These are phyloP conservation scores for Dactylella cylindrospora DNA, from an alignment of 2,329 filamentous ascomycete genomes.

Conservation along the genomic window DNA sequence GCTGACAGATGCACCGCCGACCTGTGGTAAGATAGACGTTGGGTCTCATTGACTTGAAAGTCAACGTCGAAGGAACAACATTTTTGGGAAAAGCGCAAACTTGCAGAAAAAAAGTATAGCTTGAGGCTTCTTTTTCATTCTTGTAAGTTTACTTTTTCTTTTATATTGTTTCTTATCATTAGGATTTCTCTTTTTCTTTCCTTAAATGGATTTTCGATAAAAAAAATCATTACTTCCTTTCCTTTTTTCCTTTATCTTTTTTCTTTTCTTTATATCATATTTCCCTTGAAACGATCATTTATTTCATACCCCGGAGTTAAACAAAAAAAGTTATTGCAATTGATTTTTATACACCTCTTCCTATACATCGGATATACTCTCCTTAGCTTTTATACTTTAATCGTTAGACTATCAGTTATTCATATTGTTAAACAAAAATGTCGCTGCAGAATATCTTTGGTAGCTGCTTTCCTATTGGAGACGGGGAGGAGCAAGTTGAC, in stretches of 20 bases:
- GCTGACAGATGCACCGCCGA: slow-evolving; percentile 11
- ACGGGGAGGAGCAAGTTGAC: slow-evolving; percentile 18
- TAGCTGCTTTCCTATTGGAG: slow-evolving; percentile 38
- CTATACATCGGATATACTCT: neutral
- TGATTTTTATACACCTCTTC: slow-evolving; percentile 3
- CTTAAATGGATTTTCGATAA: neutral
- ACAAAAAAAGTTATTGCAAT: slow-evolving; percentile 6
- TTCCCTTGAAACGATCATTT: slow-evolving; percentile 18
- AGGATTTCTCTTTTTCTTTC: slow-evolving; percentile 10
- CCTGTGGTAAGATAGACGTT: slow-evolving; percentile 16
- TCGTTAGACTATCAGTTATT: too few species aligned
- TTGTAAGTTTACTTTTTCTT: slow-evolving; percentile 9
- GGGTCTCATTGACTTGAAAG: slow-evolving; percentile 34
- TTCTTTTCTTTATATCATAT: slow-evolving; percentile 5
- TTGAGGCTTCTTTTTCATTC: slow-evolving; percentile 25
- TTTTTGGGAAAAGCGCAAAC: too few species aligned
- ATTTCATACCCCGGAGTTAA: slow-evolving; percentile 2
- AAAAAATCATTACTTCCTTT: neutral
- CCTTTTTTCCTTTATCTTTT: slow-evolving; percentile 5
- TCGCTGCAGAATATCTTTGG: slow-evolving; percentile 35
- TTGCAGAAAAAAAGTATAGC: slow-evolving; percentile 31
- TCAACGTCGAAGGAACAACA: slow-evolving; percentile 14
- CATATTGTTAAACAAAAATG: slow-evolving; percentile 22
- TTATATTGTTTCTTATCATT: neutral
- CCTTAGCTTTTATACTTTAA: slow-evolving; percentile 15